Base-by-base conservation (phyloP, 805 yeast genomes). In the Schwanniomyces yamadae region DNA sequence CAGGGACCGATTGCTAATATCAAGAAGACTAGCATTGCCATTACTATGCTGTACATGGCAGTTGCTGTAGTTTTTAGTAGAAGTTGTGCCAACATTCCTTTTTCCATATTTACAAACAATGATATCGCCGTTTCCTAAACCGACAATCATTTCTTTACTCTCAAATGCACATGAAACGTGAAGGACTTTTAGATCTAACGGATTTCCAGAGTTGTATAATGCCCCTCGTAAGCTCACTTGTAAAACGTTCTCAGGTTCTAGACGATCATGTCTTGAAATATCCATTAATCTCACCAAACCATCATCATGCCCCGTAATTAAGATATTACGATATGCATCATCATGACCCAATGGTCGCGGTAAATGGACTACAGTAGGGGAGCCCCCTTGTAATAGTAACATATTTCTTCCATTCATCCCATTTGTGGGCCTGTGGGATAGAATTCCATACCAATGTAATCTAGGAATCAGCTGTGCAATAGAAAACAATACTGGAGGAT, bases 231-330 rank as follows among this genome's bases (percentile, higher is more conserved):
- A 52, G 35, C 60, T 54, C 21, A 66, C 45, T 41, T 63, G 68
- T 1, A 67, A 49, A 6, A 52, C 45, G 23, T 51, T 52, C 32
- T 61, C 68, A 7, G 55, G 46, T 16, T 59, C 66, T 32, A 47
- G 58, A 16, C 51, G 57, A 31, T 86, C 96, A 14, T 84, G 84
- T 38, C 80, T 78, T 0, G 95, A 79, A 0, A 88, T 82, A 60
- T 91, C 95, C 80, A 89, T 82, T 7, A 91, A 67, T 36, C 96
- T 72, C 0, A 93, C 77, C 23, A 82, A 75, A 0, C 97, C 98
- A 55, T 83, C 83, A 23, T 80, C 76, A 53, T 93, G 96, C 0
- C 97, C 98, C 0, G 95, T 81, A 1, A 88, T 80, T 27, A 90
- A 40, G n/a, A 68, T 54, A 35, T 51, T 59, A 8, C 65, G 65